phyloP scores from a whole-genome alignment of 1,139 yeast genomes.

The Geotrichum fermentans region DNA sequence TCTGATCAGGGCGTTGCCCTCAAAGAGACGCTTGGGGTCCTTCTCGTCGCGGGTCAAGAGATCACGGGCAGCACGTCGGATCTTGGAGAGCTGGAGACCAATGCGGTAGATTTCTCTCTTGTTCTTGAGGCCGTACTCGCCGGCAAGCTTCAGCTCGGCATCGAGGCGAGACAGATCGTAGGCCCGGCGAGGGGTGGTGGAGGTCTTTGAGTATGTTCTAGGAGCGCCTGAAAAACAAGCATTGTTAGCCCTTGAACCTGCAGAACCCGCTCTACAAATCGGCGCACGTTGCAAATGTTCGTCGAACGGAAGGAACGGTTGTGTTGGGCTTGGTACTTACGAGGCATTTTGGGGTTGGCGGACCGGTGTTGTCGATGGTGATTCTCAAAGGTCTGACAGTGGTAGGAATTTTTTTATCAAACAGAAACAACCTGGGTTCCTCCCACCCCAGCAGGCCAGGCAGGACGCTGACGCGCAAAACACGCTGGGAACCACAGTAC shows the following conservation, averaged over 20 bases:
- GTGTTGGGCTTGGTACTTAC: slow-evolving; percentile 21
- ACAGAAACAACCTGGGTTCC: not conserved
- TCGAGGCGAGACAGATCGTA: slow-evolving; percentile 99
- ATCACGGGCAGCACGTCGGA: slow-evolving; percentile 99
- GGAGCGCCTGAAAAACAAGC: slow-evolving; percentile 44
- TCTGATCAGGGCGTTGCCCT: slow-evolving; percentile 98
- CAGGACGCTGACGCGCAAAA: not conserved
- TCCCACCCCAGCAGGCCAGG: too few species aligned
- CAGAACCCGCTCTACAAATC: too few species aligned
- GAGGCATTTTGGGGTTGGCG: slow-evolving; percentile 22
- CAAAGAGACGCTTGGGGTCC: slow-evolving; percentile 99
- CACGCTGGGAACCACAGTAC: not conserved
- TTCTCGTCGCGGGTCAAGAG: slow-evolving; percentile 99
- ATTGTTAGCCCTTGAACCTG: too few species aligned
- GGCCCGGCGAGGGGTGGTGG: slow-evolving; percentile 98
- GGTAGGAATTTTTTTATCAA: slow-evolving; percentile 17
- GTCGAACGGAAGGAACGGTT: too few species aligned
- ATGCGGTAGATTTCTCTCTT: slow-evolving; percentile 99
- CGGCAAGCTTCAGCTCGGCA: slow-evolving; percentile 97
- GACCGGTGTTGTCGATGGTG: slow-evolving; percentile 21
- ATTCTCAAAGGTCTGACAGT: slow-evolving; percentile 18
- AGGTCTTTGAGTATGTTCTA: slow-evolving; percentile 98
- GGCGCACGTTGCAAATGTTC: too few species aligned
- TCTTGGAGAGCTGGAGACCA: slow-evolving; percentile 97
- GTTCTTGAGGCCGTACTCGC: slow-evolving; percentile 99